A percentile compares a stretch with the other conserved stretches of the same genome.
Conservation (phyloP, 768 basidiomycete species). For the Russula earlei region DNA sequence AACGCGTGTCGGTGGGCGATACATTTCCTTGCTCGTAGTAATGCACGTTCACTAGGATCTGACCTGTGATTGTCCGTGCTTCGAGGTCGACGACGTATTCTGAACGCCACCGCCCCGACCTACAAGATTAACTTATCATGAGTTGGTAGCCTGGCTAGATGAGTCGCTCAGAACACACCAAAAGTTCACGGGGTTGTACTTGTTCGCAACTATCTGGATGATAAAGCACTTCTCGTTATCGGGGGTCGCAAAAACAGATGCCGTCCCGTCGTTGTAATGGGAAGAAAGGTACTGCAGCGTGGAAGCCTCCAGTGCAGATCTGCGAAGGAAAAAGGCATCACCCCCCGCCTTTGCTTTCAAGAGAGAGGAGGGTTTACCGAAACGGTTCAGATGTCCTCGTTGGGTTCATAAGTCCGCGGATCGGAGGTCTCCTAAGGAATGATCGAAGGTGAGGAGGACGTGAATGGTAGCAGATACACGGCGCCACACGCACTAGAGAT, state of each 20-base stretch:
- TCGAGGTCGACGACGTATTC: constrained; percentile 68
- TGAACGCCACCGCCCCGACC: constrained; percentile 95
- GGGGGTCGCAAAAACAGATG: constrained; percentile 55
- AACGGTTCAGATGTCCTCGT: constrained; percentile 62
- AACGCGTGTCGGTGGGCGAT: constrained; percentile 20
- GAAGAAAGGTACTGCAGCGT: constrained; percentile 59
- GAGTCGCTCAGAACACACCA: constrained; percentile 47
- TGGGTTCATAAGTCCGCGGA: constrained; percentile 50
- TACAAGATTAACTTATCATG: constrained; percentile 27
- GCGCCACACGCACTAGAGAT: constrained; percentile 64
- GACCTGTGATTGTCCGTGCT: constrained; percentile 54
- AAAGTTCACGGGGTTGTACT: constrained; percentile 89
- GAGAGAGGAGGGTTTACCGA: constrained; percentile 42
- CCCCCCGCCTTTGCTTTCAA: background rate
- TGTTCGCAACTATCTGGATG: constrained; percentile 87
- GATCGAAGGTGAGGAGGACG: background rate
- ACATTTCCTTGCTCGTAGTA: constrained; percentile 98
- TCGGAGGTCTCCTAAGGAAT: constrained; percentile 63
- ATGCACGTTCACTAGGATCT: constrained; percentile 77
- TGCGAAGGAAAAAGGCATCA: constrained; percentile 24
- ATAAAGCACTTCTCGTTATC: constrained; percentile 41
- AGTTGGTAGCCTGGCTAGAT: background rate
- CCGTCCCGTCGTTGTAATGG: constrained; percentile 78
- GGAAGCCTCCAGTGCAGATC: constrained; percentile 61
- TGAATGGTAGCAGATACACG: background rate